A percentile compares a stretch with the other conserved stretches of the same genome.
phyloP scores from a whole-genome alignment of 495 filamentous ascomycete species.

The Parathielavia appendiculata region DNA sequence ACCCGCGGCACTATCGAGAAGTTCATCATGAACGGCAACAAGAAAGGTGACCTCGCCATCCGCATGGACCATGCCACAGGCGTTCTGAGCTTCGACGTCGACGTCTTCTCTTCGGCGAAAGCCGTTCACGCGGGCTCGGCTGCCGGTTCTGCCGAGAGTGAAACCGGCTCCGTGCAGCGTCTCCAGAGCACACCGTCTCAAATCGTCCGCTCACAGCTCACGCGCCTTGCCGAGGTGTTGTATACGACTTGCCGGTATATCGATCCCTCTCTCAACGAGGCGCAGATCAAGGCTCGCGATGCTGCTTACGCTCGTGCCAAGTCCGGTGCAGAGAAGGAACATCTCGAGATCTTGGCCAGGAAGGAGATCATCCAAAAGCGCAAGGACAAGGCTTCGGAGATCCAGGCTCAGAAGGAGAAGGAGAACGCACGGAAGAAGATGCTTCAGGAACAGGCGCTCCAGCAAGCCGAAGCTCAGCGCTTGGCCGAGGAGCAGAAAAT shows the following conservation, averaged over 20 bases:
- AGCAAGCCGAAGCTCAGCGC: slow-evolving; percentile 81
- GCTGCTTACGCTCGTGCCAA: slow-evolving; percentile 73
- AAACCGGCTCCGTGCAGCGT: slow-evolving; percentile 80
- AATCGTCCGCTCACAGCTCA: slow-evolving; percentile 92
- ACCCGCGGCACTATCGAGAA: slow-evolving; percentile 90
- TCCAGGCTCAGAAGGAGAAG: slow-evolving; percentile 78
- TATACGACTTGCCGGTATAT: slow-evolving; percentile 93
- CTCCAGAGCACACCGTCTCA: slow-evolving; percentile 96
- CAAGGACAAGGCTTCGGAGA: slow-evolving; percentile 85
- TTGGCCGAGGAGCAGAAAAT: slow-evolving; percentile 85
- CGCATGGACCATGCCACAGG: slow-evolving; percentile 93
- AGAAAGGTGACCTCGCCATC: slow-evolving; percentile 97
- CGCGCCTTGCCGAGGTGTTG: slow-evolving; percentile 82
- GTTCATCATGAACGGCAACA: slow-evolving; percentile 99
- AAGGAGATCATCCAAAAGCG: slow-evolving; percentile 91
- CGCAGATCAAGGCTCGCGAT: slow-evolving; percentile 71
- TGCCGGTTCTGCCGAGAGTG: slow-evolving; percentile 83
- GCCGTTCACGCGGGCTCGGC: slow-evolving; percentile 79
- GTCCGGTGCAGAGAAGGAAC: slow-evolving; percentile 85
- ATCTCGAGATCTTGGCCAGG: slow-evolving; percentile 78
- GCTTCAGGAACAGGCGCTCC: slow-evolving; percentile 73
- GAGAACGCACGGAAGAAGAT: slow-evolving; percentile 85
- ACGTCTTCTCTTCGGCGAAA: slow-evolving; percentile 96
- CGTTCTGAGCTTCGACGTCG: slow-evolving; percentile 92
- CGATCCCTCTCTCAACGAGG: slow-evolving; percentile 78